Evolutionary conservation across 2,329 filamentous ascomycete species (phyloP), one percentile per base, ranked within the genome.

Genomic region (Fusarium tjaetaba): DNA sequence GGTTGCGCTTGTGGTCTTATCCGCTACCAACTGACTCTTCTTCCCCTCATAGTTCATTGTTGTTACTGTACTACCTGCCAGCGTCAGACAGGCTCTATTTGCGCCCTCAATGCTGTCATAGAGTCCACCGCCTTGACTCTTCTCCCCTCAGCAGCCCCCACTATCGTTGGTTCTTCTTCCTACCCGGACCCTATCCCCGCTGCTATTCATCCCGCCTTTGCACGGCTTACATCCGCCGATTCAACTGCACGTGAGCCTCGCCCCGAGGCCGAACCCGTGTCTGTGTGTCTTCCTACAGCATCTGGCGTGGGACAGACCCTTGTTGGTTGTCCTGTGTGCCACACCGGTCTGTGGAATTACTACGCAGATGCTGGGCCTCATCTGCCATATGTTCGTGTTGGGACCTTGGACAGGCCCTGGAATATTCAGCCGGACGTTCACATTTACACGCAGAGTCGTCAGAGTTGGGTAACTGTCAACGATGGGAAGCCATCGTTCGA

Each of bases 1-100:
- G 91, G 90, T 65, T 94, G 93, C 80, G 88, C 89, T 59, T 94
- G 92, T 80, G 90, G 91, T 20, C 90, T 92, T 77, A 86, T 92
- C 72, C 92, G 91, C 79, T 92, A 93, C 80, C 82, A 91, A 18
- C 85, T 90, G 38, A 89, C 89, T 75, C 82, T 91, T 5, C 83
- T 91, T n/a, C 80, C 85, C 26, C 77, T 87, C 46, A 70, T 84
- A 58, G 81, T 84, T 39, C 82, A 87, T 75, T 84, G 82, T 81
- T 87, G 85, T 78, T 83, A 86, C 77, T 87, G 85, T 79, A 84
- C 82, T 30, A 77, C 78, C 66, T 87, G 86, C 78, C 85, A 87
- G 73, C 82, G 80, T 61, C 84, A 86, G 74, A 83, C 81, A 22
- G 85, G 85, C 67, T 79, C 81, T 46, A 80, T 76, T 65, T 80